Percentiles rank a stretch among this genome's conserved stretches.
These are phyloP conservation scores for Lentinula guzmanii DNA, from an alignment of 768 basidiomycete species.

Conservation along the genomic window DNA sequence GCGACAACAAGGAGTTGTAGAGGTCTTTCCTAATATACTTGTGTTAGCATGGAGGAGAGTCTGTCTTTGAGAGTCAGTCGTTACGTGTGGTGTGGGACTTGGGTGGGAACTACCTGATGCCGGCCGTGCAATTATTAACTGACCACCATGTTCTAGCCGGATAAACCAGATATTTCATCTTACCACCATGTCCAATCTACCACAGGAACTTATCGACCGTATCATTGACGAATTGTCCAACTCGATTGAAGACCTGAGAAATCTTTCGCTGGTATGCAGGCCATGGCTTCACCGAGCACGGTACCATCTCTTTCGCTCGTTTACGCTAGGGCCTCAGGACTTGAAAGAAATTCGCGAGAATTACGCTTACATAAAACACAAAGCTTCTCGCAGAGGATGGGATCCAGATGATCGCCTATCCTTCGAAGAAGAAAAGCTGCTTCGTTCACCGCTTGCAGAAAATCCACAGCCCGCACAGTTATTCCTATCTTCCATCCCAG, in stretches of 20 bases:
- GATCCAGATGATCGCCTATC: background rate
- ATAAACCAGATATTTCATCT: no score
- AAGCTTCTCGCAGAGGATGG: background rate
- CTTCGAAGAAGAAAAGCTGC: background rate
- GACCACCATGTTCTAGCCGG: no score
- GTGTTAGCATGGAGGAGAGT: background rate
- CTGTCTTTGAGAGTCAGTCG: no score
- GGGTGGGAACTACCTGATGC: no score
- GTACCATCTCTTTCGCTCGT: background rate
- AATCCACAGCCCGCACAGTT: background rate
- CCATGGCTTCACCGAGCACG: background rate
- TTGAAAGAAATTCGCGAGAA: background rate
- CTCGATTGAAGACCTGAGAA: background rate
- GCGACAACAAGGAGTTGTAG: no score
- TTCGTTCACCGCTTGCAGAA: background rate
- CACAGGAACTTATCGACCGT: slow-evolving; percentile 3
- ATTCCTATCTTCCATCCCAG: background rate
- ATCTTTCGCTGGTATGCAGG: background rate
- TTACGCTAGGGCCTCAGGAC: background rate
- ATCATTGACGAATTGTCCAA: background rate
- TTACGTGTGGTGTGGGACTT: no score
- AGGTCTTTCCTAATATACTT: no score
- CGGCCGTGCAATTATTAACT: no score
- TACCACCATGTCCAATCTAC: background rate
- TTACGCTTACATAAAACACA: background rate